These are phyloP conservation scores for Xylaria sp. DNA, from an alignment of 2,329 filamentous ascomycete species.

Conservation along the genomic window DNA sequence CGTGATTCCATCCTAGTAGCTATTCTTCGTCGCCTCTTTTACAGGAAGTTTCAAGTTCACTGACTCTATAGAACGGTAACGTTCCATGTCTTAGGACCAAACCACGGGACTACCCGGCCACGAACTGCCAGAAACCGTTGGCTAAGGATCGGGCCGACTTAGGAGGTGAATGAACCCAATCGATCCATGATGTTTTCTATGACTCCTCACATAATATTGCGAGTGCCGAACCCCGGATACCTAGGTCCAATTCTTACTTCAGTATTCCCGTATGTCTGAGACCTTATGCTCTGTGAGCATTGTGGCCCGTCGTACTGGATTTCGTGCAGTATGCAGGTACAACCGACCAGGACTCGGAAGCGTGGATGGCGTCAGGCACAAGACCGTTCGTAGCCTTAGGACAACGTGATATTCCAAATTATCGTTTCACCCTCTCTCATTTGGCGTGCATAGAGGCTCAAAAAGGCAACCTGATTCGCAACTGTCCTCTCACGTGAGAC, in stretches of 20 bases:
- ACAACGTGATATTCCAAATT: slow-evolving; percentile 29
- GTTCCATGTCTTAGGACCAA: slow-evolving; percentile 17
- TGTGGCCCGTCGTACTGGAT: background rate
- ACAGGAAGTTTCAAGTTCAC: slow-evolving; percentile 21
- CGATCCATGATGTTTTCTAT: background rate
- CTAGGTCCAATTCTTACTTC: background rate
- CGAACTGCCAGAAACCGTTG: background rate
- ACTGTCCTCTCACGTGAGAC: slow-evolving; percentile 20
- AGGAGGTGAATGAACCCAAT: background rate
- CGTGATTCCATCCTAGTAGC: slow-evolving; percentile 11
- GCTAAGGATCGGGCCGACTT: background rate
- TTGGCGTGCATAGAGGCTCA: slow-evolving; percentile 13
- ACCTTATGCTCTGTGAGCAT: background rate
- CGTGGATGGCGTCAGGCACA: slow-evolving; percentile 10
- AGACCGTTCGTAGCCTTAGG: slow-evolving; percentile 5
- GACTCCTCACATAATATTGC: background rate
- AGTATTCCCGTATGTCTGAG: background rate
- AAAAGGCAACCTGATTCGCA: slow-evolving; percentile 16
- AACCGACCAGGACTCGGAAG: background rate
- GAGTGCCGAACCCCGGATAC: slow-evolving; percentile 11
- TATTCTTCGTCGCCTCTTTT: background rate
- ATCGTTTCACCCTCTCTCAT: slow-evolving; percentile 18
- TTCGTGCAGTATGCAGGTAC: slow-evolving; percentile 34
- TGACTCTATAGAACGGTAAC: slow-evolving; percentile 15
- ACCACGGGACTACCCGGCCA: background rate